Evolutionary conservation across 2,329 filamentous ascomycete genomes (phyloP).

Genomic region (Leptodontidium sp.): DNA sequence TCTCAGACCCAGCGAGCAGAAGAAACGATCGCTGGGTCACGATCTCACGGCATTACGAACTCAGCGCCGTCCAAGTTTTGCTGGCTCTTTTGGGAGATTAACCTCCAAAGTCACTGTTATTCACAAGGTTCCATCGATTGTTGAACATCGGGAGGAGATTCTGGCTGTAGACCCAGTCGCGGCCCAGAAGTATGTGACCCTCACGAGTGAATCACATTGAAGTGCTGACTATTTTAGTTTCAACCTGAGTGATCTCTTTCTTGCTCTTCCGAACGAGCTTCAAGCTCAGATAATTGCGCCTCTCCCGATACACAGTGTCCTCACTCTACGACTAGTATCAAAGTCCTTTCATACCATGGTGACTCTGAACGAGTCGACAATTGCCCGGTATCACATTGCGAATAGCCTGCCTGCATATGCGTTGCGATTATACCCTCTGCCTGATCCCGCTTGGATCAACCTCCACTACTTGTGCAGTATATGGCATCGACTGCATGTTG

Average conservation of each 20-base stretch:
- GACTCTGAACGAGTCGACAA: slow-evolving; percentile 66
- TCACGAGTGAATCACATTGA: not conserved
- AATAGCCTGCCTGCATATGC: slow-evolving; percentile 68
- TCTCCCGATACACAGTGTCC: slow-evolving; percentile 66
- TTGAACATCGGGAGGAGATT: slow-evolving; percentile 42
- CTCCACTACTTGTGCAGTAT: slow-evolving; percentile 70
- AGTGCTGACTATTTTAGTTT: slow-evolving; percentile 41
- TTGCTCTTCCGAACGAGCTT: slow-evolving; percentile 65
- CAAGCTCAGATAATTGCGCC: slow-evolving; percentile 69
- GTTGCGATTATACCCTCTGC: slow-evolving; percentile 63
- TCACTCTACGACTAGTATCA: slow-evolving; percentile 66
- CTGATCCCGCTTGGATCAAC: slow-evolving; percentile 57
- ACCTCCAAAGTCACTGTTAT: slow-evolving; percentile 44
- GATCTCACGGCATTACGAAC: slow-evolving; percentile 44
- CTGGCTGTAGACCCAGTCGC: slow-evolving; percentile 40
- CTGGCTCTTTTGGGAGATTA: slow-evolving; percentile 45
- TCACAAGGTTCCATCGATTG: slow-evolving; percentile 42
- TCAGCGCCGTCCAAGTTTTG: slow-evolving; percentile 45
- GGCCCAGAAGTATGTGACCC: slow-evolving; percentile 35
- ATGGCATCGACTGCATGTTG: slow-evolving; percentile 72
- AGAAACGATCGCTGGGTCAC: slow-evolving; percentile 47
- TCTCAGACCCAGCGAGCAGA: slow-evolving; percentile 43
- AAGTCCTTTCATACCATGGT: slow-evolving; percentile 67
- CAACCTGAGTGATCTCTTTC: slow-evolving; percentile 65
- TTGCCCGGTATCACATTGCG: slow-evolving; percentile 67